Evolutionary conservation across 202 grass and related monocot genomes (phyloP).

Genomic region (Dendrocalamus latiflorus): DNA sequence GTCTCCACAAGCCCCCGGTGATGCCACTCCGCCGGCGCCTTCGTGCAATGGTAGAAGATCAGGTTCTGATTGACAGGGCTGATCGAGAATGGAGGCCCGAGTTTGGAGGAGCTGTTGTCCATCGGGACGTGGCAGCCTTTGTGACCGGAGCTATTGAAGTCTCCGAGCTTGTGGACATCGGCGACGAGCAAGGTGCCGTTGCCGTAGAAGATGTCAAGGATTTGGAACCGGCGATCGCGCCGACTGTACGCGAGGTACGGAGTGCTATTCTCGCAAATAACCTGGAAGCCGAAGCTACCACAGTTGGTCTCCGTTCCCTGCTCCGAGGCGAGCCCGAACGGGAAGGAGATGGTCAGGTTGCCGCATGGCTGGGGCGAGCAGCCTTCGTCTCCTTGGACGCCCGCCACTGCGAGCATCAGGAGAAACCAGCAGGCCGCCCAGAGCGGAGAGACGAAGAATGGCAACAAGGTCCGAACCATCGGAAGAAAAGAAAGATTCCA

Average conservation of each 20-base stretch:
- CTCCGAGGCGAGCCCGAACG: too few species aligned
- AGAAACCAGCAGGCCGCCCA: background rate
- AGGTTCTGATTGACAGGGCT: background rate
- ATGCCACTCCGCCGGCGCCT: background rate
- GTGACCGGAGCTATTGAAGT: background rate
- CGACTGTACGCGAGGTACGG: background rate
- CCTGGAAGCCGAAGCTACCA: background rate
- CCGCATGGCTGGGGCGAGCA: background rate
- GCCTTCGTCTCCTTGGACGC: background rate
- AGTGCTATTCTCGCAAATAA: background rate
- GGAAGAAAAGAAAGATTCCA: background rate
- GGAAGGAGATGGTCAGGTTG: background rate
- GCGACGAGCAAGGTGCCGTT: constrained; percentile 24
- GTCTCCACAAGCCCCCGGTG: background rate
- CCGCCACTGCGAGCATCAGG: background rate
- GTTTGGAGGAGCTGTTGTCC: background rate
- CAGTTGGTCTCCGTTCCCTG: too few species aligned
- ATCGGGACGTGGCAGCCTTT: background rate
- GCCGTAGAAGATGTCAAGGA: constrained; percentile 31
- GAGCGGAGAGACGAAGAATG: background rate
- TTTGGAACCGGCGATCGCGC: fast-evolving
- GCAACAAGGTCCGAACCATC: background rate
- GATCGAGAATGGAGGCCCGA: background rate
- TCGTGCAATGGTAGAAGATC: constrained; percentile 31
- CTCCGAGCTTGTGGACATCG: background rate